Evolutionary conservation across 2,329 filamentous ascomycete genomes (phyloP).

Genomic region (Ceratocystis diversiconidia): DNA sequence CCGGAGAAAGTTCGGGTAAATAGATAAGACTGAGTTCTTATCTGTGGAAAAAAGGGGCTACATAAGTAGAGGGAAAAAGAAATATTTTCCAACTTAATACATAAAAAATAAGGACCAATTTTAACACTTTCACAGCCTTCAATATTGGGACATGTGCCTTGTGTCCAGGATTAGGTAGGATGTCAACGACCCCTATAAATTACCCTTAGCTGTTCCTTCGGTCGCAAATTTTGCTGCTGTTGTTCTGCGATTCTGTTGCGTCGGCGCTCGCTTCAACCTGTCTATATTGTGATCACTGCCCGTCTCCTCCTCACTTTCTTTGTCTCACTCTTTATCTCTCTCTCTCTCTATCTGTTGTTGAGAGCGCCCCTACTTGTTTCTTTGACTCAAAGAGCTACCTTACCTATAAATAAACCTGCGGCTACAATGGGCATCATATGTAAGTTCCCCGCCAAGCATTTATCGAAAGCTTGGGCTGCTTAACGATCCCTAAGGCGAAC

Average conservation of each 20-base stretch:
- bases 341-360: background rate
- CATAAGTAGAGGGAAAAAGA: no score
- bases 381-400: background rate
- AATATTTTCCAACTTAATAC: no score
- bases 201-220: background rate
- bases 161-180: background rate
- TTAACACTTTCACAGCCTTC: no score
- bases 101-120: no score
- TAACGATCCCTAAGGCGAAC: background rate
- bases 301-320: background rate
- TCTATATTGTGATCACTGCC: no score
- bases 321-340: background rate
- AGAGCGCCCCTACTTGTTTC: background rate
- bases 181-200: background rate
- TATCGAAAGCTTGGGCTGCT: background rate
- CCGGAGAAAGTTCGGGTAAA: no score
- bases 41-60: no score
- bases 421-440: background rate
- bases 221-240: background rate
- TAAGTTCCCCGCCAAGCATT: background rate
- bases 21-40: no score
- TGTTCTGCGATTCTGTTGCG: no score
- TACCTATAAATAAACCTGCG: background rate
- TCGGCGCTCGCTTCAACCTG: no score
- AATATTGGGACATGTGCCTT: background rate